These are phyloP conservation scores for Mycocentrospora acerina DNA, from an alignment of 2,329 filamentous ascomycete genomes.

Conservation along the genomic window DNA sequence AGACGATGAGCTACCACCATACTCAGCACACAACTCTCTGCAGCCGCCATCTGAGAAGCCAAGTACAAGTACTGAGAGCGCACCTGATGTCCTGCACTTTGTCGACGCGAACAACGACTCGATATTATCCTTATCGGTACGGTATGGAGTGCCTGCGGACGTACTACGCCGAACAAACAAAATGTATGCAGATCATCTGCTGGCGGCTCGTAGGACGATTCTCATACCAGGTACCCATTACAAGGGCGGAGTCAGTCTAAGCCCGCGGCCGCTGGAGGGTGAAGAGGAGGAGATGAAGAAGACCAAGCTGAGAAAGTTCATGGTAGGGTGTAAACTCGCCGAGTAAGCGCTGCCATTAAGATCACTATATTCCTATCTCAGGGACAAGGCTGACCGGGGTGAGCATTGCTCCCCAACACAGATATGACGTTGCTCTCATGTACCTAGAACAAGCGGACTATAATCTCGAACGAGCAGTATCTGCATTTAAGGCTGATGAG, in stretches of 20 bases:
- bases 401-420: constrained; percentile 41
- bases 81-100: constrained; percentile 73
- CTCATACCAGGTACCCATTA: constrained; percentile 72
- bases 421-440: constrained; percentile 69
- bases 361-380: neutral
- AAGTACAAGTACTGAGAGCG: constrained; percentile 30
- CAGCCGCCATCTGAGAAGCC: constrained; percentile 35
- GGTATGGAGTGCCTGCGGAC: constrained; percentile 67
- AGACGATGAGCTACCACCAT: constrained; percentile 49
- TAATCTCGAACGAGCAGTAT: constrained; percentile 65
- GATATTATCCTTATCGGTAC: constrained; percentile 67
- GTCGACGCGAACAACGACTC: constrained; percentile 69
- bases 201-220: constrained; percentile 68
- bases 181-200: constrained; percentile 69
- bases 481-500: constrained; percentile 69
- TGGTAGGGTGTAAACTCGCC: constrained; percentile 74
- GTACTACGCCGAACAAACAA: constrained; percentile 68
- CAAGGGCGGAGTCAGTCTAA: constrained; percentile 66
- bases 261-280: constrained; percentile 69
- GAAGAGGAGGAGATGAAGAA: constrained; percentile 74
- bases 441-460: constrained; percentile 73
- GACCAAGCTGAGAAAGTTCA: constrained; percentile 71
- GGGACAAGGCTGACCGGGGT: constrained; percentile 33
- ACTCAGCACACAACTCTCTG: constrained; percentile 39
- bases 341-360: constrained; percentile 58